Evolutionary conservation across 352 stramenopile species (phyloP).

Genomic region (Hyaloperonospora arabidopsidis): DNA sequence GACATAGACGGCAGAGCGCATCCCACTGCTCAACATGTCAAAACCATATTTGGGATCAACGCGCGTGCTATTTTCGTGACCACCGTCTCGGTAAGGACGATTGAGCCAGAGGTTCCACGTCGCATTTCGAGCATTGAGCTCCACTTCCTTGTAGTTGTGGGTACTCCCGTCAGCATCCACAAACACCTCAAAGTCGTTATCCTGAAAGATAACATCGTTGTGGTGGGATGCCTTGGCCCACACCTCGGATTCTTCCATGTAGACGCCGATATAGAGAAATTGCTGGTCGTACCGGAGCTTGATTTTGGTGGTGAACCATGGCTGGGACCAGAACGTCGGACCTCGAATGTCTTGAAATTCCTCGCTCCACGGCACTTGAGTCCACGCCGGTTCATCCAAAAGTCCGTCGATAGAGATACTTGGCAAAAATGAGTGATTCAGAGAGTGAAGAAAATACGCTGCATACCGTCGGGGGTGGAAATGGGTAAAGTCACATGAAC

Average conservation of each 20-base stretch:
- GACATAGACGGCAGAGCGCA: slow-evolving; percentile 44
- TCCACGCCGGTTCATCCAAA: slow-evolving; percentile 55
- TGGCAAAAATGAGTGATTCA: slow-evolving; percentile 1
- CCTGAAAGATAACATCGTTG: slow-evolving; percentile 70
- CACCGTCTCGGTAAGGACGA: slow-evolving; percentile 75
- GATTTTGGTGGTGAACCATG: slow-evolving; percentile 62
- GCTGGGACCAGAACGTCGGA: slow-evolving; percentile 46
- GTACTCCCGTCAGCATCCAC: slow-evolving; percentile 66
- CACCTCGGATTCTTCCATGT: slow-evolving; percentile 53
- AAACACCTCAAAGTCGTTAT: slow-evolving; percentile 91
- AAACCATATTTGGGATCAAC: slow-evolving; percentile 59
- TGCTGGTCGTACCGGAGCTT: slow-evolving; percentile 68
- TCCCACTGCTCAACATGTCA: slow-evolving; percentile 50
- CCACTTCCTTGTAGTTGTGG: slow-evolving; percentile 89
- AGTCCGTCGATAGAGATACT: slow-evolving; percentile 43
- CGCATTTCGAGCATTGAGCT: slow-evolving; percentile 83
- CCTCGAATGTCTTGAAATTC: slow-evolving; percentile 65
- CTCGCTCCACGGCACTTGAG: slow-evolving; percentile 42
- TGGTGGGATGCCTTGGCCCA: slow-evolving; percentile 62
- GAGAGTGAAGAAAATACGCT: slow-evolving; percentile 26
- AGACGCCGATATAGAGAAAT: slow-evolving; percentile 67
- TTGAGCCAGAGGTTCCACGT: slow-evolving; percentile 87
- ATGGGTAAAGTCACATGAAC: slow-evolving; percentile 21
- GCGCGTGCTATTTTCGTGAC: slow-evolving; percentile 74
- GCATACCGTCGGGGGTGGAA: slow-evolving; percentile 34